Base-by-base conservation (phyloP, 2,329 filamentous ascomycete genomes). In the Pyrenochaeta sp. region DNA sequence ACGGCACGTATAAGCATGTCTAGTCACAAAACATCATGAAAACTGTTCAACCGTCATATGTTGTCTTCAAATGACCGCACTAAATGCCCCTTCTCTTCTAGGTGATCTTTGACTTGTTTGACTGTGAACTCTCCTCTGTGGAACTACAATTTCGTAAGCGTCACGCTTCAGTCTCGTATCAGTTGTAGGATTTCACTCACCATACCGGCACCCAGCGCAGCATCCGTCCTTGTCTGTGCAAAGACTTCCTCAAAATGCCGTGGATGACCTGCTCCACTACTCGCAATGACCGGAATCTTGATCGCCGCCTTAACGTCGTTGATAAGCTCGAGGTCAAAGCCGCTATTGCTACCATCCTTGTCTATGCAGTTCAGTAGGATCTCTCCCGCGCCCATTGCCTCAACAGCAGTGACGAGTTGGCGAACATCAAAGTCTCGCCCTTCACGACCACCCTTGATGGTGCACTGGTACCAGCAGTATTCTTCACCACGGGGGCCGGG, bases 301-400 rank as follows among this genome's bases (percentile, higher is more conserved):
- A 97, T 85, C 15, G 90, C 87, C n/a, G 73, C 80, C 79, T 99
- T 99, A 54, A 98, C 94, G 72, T 93, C 90, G 45, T 84, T 80
- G 67, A 99, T 91, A 49, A 99, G 83, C 80, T 98, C 95, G 9
- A 97, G 82, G 76, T 99, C 95, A 73, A 97, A 99, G 1, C 95
- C 95, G 65, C 86, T 90, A 78, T 96, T 97, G 51, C 91, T 95
- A 48, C 95, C 95, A 75, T 99, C 95, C 73, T 90, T 91, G 81
- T 99, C 95, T 69, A 99, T 99, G 81, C 93, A 97, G 79, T 99
- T 99, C 51, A 99, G 85, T 45, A 99, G 80, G 53, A 99, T 90
- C 81, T 99, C 95, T 51, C 95, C 95, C 1, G 90, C 86, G 47
- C 95, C 95, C 92, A 99, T 96, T 51, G 91, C 92, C 79, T 99